Percentiles rank a stretch among this genome's conserved stretches.
Conservation (phyloP, 2,329 filamentous ascomycete genomes). For the Fusarium lyarnte region DNA sequence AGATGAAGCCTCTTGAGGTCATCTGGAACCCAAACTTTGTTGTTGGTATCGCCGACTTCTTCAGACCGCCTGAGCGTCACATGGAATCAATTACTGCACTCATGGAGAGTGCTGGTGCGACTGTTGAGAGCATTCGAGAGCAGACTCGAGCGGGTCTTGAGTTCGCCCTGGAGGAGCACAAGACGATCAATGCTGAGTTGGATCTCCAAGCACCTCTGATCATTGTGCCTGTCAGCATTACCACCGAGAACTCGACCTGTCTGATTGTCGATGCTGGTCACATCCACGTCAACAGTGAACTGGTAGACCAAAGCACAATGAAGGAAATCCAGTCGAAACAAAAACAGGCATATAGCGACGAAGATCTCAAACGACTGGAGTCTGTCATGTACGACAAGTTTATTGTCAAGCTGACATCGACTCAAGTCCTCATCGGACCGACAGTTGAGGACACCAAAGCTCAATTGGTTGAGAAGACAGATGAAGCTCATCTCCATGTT, state of each 20-base stretch:
- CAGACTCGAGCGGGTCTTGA: slow-evolving; percentile 96
- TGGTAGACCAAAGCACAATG: slow-evolving; percentile 91
- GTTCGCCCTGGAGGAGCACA: slow-evolving; percentile 96
- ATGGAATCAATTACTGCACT: slow-evolving; percentile 98
- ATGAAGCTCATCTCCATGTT: slow-evolving; percentile 80
- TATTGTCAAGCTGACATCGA: slow-evolving; percentile 89
- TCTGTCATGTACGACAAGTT: slow-evolving; percentile 99
- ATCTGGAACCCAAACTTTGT: slow-evolving; percentile 97
- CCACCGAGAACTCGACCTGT: slow-evolving; percentile 80
- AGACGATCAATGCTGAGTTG: slow-evolving; percentile 95
- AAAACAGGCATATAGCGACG: slow-evolving; percentile 83
- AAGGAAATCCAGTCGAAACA: slow-evolving; percentile 92
- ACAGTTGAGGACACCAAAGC: slow-evolving; percentile 90
- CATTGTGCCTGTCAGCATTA: slow-evolving; percentile 94
- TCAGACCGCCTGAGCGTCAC: slow-evolving; percentile 93
- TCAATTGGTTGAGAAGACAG: slow-evolving; percentile 75
- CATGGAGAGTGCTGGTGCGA: slow-evolving; percentile 94
- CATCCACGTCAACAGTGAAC: slow-evolving; percentile 90
- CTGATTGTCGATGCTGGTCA: slow-evolving; percentile 97
- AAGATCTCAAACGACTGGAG: slow-evolving; percentile 88
- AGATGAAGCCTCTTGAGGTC: slow-evolving; percentile 94
- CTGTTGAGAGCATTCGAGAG: slow-evolving; percentile 92
- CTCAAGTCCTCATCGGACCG: slow-evolving; percentile 93
- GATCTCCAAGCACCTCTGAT: slow-evolving; percentile 96
- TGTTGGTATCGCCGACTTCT: slow-evolving; percentile 91